Base-by-base conservation (phyloP, 129 eudicot genomes). In the Glebionis coronaria region DNA sequence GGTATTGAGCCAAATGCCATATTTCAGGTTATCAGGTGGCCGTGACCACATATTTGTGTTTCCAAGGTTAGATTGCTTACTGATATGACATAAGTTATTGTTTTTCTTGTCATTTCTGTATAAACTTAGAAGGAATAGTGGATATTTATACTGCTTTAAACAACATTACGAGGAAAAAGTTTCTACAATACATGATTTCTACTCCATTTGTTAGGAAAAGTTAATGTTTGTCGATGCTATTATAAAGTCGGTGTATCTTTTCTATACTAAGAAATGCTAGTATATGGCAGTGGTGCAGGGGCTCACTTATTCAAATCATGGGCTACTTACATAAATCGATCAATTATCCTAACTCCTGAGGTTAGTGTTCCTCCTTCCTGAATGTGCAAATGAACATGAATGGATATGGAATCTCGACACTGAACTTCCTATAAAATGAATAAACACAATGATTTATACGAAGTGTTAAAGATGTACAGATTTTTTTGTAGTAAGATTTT, bases 251-350 rank as follows among this genome's bases (percentile, higher is more conserved):
- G 18, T 13, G 18, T 45, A 13, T 1, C 13, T 67, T 63, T 74
- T 12, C 42, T 54, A 44, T 23, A 77, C 58, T 55, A 46, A 71
- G 53, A 31, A 31, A 29, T 70, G 55, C 35, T 65, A 44, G 12
- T 64, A 66, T 50, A 68, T 78, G 71, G 51, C 83, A 92, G 98
- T 75, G 98, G 98, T 42, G 96, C 96, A 73, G 98, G 98, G 61
- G 98, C 98, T 65, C 96, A 88, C 82, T 86, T 88, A 78, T 92
- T 92, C 76, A 92, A 85, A 82, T 92, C 98, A 65, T 92, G 98
- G 98, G 81, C 96, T 19, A 78, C 83, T 23, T 88, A 76, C 72
- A 57, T 92, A 76, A 92, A 92, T 65, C 96, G 91, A 27, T 88
- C 98, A 66, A 92, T 92, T 62, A 84, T 92, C 56, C 87, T 92